Evolutionary conservation across 2,329 filamentous ascomycete species (phyloP), one percentile per base, ranked within the genome.

Genomic region (Fusarium sp.): DNA sequence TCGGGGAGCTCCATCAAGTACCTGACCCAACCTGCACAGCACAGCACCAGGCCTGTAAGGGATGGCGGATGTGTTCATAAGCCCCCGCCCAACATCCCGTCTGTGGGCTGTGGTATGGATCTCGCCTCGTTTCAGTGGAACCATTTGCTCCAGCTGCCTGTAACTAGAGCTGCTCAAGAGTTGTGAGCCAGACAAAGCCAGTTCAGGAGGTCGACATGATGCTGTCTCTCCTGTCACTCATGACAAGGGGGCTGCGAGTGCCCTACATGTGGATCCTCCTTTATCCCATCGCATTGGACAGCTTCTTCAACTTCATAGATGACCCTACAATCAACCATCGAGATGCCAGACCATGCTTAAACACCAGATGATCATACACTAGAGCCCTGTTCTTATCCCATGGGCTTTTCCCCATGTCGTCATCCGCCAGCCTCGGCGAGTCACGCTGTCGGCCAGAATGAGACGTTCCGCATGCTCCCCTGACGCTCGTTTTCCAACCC

Each of bases 401-500:
- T 67, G 71, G 63, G 5, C 59, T 37, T 59, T 66, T 30, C 20
- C 41, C 64, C 67, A 58, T 65, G 56, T 60, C 69, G 64, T 78
- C 75, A 77, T 68, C 68, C 71, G 65, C 58, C 57, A 50, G 59
- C 48, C 50, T 65, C 50, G 48, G 34, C 67, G 41, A 76, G 77
- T 78, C 77, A 78, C 71, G 60, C 67, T 72, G 67, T 32, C 39
- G 37, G 37, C 62, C 69, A 54, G 66, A 65, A 67, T 72, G 77
- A 74, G 70, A 60, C 50, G 48, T 32, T 67, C 57, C 35, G 45
- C 64, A 57, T 73, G 70, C 63, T 63, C 72, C 64, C 64, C 35
- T 39, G 41, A 65, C 68, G 41, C 56, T 23, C 30, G 52, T 59
- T 34, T 43, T 57, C 32, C 41, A 35, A 18, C 32, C 32, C 18